These are phyloP conservation scores for Imleria badia DNA, from an alignment of 768 basidiomycete genomes.

Conservation along the genomic window DNA sequence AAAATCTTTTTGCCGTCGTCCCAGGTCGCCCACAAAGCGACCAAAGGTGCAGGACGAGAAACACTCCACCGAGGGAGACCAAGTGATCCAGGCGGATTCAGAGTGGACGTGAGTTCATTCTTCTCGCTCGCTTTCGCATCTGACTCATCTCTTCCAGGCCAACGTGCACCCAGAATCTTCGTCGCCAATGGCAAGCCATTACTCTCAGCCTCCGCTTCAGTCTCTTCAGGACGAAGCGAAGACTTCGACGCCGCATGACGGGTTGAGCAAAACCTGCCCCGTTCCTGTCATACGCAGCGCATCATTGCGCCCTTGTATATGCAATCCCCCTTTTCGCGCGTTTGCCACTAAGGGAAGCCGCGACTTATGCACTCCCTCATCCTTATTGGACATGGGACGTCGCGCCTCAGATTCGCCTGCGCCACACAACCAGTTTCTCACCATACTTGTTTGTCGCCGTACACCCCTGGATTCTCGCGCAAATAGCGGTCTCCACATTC, in stretches of 20 bases:
- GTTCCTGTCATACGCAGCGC: slow-evolving; percentile 14
- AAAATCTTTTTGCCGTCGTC: slow-evolving; percentile 15
- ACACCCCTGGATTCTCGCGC: slow-evolving; percentile 21
- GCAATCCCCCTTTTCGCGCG: slow-evolving; percentile 24
- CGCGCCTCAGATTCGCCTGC: slow-evolving; percentile 26
- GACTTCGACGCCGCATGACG: slow-evolving; percentile 31
- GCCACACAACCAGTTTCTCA: slow-evolving; percentile 18
- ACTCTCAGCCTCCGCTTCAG: slow-evolving; percentile 54
- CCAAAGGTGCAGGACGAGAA: slow-evolving; percentile 23
- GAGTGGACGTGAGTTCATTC: slow-evolving; percentile 34
- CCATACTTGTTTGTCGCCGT: slow-evolving; percentile 12
- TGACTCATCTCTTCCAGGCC: slow-evolving; percentile 40
- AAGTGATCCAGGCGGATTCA: slow-evolving; percentile 19
- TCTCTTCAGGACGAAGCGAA: slow-evolving; percentile 52
- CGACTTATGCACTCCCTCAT: slow-evolving; percentile 18
- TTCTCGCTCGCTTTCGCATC: background rate
- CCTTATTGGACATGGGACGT: slow-evolving; percentile 22
- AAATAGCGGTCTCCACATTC: slow-evolving; percentile 9
- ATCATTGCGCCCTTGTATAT: slow-evolving; percentile 19
- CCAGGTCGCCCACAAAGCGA: slow-evolving; percentile 22
- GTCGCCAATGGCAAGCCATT: slow-evolving; percentile 62
- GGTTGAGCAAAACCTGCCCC: slow-evolving; percentile 15
- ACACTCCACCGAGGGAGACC: slow-evolving; percentile 2
- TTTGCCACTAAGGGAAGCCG: slow-evolving; percentile 24
- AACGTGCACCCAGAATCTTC: slow-evolving; percentile 53